These are phyloP conservation scores for Graphilbum fragrans DNA, from an alignment of 2,329 filamentous ascomycete genomes.

Conservation along the genomic window DNA sequence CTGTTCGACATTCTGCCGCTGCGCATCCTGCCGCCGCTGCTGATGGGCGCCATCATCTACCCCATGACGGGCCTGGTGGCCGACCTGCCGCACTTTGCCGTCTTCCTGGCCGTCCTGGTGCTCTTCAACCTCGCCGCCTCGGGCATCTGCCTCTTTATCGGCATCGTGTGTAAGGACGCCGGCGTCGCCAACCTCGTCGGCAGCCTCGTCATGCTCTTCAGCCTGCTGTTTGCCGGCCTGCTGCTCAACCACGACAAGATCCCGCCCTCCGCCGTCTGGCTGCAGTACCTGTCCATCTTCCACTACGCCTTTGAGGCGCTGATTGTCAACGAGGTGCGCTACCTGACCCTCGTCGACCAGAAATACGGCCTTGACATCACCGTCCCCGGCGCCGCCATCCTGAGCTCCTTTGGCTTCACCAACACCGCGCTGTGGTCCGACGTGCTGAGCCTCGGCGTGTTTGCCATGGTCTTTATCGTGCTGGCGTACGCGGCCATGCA, in stretches of 20 bases:
- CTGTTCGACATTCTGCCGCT: slow-evolving; percentile 94
- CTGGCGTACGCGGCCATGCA: slow-evolving; percentile 91
- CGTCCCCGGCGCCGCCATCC: slow-evolving; percentile 83
- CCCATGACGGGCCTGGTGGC: slow-evolving; percentile 93
- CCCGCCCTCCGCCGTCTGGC: slow-evolving; percentile 71
- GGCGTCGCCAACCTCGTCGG: slow-evolving; percentile 90
- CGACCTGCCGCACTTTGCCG: slow-evolving; percentile 71
- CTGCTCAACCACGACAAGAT: slow-evolving; percentile 92
- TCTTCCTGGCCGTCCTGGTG: slow-evolving; percentile 82
- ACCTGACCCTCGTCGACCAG: slow-evolving; percentile 78
- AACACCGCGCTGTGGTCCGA: slow-evolving; percentile 79
- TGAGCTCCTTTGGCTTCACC: slow-evolving; percentile 91
- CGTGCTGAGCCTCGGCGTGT: slow-evolving; percentile 67
- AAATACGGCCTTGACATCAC: slow-evolving; percentile 96
- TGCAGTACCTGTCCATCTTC: slow-evolving; percentile 92
- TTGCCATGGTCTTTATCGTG: slow-evolving; percentile 72
- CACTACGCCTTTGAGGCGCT: slow-evolving; percentile 95
- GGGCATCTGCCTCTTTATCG: slow-evolving; percentile 89
- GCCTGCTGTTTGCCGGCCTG: slow-evolving; percentile 83
- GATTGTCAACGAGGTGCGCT: slow-evolving; percentile 93
- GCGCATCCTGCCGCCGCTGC: slow-evolving; percentile 84
- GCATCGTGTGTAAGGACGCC: slow-evolving; percentile 83
- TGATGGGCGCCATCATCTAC: slow-evolving; percentile 93
- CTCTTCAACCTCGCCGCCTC: slow-evolving; percentile 94
- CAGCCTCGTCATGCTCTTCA: slow-evolving; percentile 95